Evolutionary conservation across 805 yeast species (phyloP).

Genomic region (Schwanniomyces vanrijiae): DNA sequence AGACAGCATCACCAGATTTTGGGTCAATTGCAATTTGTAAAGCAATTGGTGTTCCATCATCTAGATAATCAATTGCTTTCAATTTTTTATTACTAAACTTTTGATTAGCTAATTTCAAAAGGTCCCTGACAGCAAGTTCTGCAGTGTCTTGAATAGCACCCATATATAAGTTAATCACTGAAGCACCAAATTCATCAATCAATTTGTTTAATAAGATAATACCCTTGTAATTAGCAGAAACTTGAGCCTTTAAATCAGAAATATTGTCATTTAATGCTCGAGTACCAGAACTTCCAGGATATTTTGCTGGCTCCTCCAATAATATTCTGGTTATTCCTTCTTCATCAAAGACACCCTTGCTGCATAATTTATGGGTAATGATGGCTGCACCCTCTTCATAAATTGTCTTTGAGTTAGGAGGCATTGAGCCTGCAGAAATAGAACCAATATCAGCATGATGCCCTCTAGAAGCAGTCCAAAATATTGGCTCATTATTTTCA

Average conservation of each 20-base stretch:
- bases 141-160: conserved; percentile 25
- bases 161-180: conserved; percentile 24
- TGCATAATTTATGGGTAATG: conserved; percentile 68
- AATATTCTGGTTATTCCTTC: conserved; percentile 60
- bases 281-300: conserved; percentile 83
- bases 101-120: conserved; percentile 19
- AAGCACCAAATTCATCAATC: conserved; percentile 50
- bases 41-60: conserved; percentile 68
- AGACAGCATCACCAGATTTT: conserved; percentile 55
- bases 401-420: conserved; percentile 77
- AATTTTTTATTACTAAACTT: conserved; percentile 38
- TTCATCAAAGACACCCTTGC: conserved; percentile 67
- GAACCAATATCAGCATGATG: conserved; percentile 96
- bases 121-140: conserved; percentile 21
- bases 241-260: conserved; percentile 48
- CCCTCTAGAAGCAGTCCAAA: conserved; percentile 87
- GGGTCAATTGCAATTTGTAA: conserved; percentile 47
- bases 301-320: conserved; percentile 67
- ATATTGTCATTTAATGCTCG: conserved; percentile 77
- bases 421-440: conserved; percentile 85
- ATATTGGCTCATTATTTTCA: conserved; percentile 50
- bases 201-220: conserved; percentile 58
- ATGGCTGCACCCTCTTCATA: conserved; percentile 89
- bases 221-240: conserved; percentile 85
- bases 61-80: conserved; percentile 62